A percentile compares a stretch with the other conserved stretches of the same genome.
phyloP scores from a whole-genome alignment of 2,329 filamentous ascomycete species.

The Plectosphaerella plurivora region DNA sequence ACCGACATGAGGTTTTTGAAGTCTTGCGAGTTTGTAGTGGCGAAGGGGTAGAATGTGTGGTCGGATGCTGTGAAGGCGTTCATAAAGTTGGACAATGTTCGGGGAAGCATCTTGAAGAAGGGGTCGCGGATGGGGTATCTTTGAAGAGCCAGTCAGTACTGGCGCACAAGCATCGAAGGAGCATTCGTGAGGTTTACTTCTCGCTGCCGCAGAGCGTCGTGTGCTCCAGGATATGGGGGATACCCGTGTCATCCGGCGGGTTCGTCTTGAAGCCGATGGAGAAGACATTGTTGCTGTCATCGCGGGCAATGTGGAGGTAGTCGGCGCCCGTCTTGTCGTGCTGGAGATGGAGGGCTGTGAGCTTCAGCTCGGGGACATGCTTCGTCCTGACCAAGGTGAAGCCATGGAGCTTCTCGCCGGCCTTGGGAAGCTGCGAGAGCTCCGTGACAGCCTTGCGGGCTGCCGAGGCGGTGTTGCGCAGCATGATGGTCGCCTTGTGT shows the following conservation, averaged over 20 bases:
- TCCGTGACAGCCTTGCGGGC: conserved; percentile 67
- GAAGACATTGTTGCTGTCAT: conserved; percentile 99
- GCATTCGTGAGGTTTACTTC: conserved; percentile 53
- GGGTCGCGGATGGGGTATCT: conserved; percentile 97
- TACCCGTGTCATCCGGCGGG: conserved; percentile 89
- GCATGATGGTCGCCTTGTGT: conserved; percentile 30
- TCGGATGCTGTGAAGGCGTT: conserved; percentile 96
- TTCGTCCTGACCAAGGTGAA: conserved; percentile 88
- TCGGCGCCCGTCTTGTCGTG: conserved; percentile 96
- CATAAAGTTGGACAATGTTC: conserved; percentile 99
- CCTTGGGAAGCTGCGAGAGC: conserved; percentile 68
- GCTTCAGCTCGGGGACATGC: conserved; percentile 87
- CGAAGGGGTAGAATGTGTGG: conserved; percentile 96
- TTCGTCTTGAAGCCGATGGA: conserved; percentile 99
- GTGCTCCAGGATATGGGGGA: conserved; percentile 96
- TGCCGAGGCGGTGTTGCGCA: conserved; percentile 41
- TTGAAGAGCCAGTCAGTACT: background rate
- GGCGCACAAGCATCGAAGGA: no score
- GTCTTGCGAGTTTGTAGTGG: conserved; percentile 91
- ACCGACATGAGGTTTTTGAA: conserved; percentile 96
- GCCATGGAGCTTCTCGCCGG: conserved; percentile 84
- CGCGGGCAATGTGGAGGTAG: conserved; percentile 89
- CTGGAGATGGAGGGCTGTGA: conserved; percentile 84
- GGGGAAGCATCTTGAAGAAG: conserved; percentile 99
- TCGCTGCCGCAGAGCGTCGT: conserved; percentile 93